phyloP scores from a whole-genome alignment of 2,329 filamentous ascomycete genomes.

The Podosphaera aphanis region DNA sequence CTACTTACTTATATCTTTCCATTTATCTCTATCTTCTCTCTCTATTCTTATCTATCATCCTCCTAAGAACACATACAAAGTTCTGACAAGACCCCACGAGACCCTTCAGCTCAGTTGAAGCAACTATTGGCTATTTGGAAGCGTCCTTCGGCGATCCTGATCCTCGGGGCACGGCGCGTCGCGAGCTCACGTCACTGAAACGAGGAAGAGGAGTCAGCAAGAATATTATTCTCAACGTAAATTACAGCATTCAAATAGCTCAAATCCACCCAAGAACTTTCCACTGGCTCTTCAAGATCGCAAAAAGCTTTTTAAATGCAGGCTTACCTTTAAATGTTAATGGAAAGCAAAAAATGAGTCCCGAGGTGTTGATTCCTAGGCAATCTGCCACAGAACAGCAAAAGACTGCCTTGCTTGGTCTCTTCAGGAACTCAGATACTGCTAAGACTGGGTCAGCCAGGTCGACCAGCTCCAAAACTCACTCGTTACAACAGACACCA shows the following conservation, averaged over 20 bases:
- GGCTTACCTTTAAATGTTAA: constrained; percentile 2
- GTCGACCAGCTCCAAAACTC: constrained; percentile 6
- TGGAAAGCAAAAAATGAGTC: constrained; percentile 3
- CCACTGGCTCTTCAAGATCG: not conserved
- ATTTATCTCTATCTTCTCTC: too few relatives aligned
- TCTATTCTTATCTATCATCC: too few relatives aligned
- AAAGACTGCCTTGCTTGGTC: constrained; percentile 11
- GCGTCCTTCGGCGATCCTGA: too few relatives aligned
- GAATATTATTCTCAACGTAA: not conserved
- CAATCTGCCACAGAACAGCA: constrained; percentile 11
- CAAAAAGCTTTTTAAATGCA: constrained; percentile 1
- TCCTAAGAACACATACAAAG: too few relatives aligned
- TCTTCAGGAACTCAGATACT: constrained; percentile 14
- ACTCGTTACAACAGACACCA: constrained; percentile 10
- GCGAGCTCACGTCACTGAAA: too few relatives aligned
- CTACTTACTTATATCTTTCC: too few relatives aligned
- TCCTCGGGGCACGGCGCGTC: too few relatives aligned
- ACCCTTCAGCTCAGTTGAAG: too few relatives aligned
- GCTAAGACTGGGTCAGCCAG: constrained; percentile 5
- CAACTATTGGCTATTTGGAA: too few relatives aligned
- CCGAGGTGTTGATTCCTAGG: constrained; percentile 5
- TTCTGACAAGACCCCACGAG: too few relatives aligned
- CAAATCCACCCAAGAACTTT: constrained; percentile 1
- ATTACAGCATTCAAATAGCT: not conserved
- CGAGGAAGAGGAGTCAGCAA: too few relatives aligned